These are phyloP conservation scores for Rhizomucor pusillus DNA, from an alignment of 371 early-diverging fungal genomes.

Conservation along the genomic window DNA sequence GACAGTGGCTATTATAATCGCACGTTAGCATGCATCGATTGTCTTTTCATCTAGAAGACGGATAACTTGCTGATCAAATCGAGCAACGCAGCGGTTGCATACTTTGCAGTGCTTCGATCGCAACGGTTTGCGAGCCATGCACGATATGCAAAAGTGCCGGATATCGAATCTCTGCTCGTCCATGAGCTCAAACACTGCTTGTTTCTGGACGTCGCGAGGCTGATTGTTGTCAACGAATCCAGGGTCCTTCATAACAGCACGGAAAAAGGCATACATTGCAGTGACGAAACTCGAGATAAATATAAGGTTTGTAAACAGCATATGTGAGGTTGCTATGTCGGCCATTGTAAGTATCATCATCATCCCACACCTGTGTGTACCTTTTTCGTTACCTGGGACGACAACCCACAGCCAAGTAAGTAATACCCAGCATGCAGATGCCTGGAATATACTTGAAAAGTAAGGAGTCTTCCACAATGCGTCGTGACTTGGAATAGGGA, in stretches of 20 bases:
- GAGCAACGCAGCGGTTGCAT: constrained; percentile 97
- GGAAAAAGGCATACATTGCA: constrained; percentile 73
- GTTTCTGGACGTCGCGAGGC: constrained; percentile 41
- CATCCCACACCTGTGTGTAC: not conserved
- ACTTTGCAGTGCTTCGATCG: constrained; percentile 97
- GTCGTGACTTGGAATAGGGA: constrained; percentile 50
- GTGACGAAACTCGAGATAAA: constrained; percentile 56
- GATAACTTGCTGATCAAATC: constrained; percentile 89
- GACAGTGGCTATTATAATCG: constrained; percentile 80
- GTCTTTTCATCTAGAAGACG: not conserved
- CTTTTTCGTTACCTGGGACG: constrained; percentile 24
- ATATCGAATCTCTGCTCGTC: constrained; percentile 69
- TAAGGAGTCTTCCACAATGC: constrained; percentile 78
- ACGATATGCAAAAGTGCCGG: constrained; percentile 82
- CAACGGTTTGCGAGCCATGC: constrained; percentile 82
- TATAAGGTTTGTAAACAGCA: constrained; percentile 57
- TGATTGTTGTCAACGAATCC: constrained; percentile 69
- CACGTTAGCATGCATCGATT: no score
- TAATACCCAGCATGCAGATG: constrained; percentile 70
- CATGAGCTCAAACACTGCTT: constrained; percentile 64
- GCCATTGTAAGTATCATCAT: constrained; percentile 17
- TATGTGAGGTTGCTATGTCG: constrained; percentile 58
- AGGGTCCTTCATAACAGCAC: constrained; percentile 74
- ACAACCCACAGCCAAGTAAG: constrained; percentile 56
- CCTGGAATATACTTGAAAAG: constrained; percentile 82